These are phyloP conservation scores for Neurospora discreta DNA, from an alignment of 495 filamentous ascomycete species.

Conservation along the genomic window DNA sequence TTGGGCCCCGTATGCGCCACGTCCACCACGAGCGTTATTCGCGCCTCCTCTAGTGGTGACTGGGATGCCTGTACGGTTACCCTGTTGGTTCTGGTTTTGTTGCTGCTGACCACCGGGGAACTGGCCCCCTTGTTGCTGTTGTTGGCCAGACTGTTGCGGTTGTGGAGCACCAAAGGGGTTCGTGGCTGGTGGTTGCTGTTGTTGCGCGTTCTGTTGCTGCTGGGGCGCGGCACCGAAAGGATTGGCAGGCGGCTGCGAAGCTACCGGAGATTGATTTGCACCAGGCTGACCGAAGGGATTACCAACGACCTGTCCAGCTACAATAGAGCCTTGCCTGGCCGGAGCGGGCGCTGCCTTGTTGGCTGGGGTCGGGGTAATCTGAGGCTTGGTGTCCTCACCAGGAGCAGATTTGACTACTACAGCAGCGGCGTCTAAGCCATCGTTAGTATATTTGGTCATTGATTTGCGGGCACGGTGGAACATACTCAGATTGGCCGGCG, in stretches of 20 bases:
- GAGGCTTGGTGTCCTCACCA: conserved; percentile 14
- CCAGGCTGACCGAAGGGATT: conserved; percentile 17
- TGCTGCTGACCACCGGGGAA: neutral
- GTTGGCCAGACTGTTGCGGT: neutral
- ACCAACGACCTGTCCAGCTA: neutral
- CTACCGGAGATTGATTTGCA: neutral
- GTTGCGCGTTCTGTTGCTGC: conserved; percentile 6
- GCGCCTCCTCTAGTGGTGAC: conserved; percentile 2
- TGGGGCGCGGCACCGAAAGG: neutral
- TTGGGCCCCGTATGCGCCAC: conserved; percentile 6
- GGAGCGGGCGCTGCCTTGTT: neutral
- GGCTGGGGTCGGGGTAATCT: neutral
- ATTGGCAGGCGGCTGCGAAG: neutral
- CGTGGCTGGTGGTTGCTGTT: neutral
- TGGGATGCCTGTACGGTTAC: neutral
- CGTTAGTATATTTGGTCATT: conserved; percentile 10
- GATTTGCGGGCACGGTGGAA: neutral
- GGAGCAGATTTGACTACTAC: conserved; percentile 4
- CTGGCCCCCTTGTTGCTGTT: neutral
- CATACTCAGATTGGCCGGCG: neutral
- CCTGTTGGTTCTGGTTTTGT: conserved; percentile 5
- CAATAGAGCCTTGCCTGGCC: neutral
- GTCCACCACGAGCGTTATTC: neutral
- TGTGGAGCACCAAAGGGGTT: neutral
- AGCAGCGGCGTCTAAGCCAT: conserved; percentile 4